Conservation (phyloP, 169 alveolate species). For the Amoebophrya sp. region DNA sequence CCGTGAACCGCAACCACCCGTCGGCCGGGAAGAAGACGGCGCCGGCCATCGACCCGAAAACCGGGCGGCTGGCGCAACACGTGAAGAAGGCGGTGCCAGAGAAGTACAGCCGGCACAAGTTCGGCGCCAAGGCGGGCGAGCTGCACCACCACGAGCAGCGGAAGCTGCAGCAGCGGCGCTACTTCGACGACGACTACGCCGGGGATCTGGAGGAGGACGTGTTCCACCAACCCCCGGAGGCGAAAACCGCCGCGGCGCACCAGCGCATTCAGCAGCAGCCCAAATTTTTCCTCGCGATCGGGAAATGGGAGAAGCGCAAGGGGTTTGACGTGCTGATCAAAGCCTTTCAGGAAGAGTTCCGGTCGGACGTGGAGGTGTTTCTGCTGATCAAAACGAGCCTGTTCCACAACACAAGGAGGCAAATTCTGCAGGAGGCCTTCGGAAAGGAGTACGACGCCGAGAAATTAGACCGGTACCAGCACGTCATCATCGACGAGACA, state of each 20-base stretch:
- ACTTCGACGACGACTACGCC: slow-evolving; percentile 15
- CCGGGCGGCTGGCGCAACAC: not conserved
- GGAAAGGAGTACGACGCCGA: not conserved
- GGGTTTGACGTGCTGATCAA: not conserved
- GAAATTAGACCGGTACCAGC: not conserved
- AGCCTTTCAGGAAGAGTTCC: not conserved
- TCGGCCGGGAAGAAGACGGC: not conserved
- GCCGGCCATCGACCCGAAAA: not conserved
- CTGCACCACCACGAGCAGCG: not conserved
- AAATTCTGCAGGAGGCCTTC: not conserved
- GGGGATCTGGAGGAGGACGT: not conserved
- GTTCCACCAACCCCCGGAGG: too few species aligned
- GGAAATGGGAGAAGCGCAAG: slow-evolving; percentile 8
- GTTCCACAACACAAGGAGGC: not conserved
- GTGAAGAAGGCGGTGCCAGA: not conserved
- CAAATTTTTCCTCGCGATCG: not conserved
- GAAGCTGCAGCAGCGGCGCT: not conserved
- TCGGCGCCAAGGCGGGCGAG: not conserved
- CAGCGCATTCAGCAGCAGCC: too few species aligned
- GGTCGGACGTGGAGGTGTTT: not conserved
- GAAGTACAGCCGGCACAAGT: not conserved
- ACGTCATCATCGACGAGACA: not conserved
- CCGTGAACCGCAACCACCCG: not conserved
- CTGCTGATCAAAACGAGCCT: not conserved
- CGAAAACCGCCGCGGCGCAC: too few species aligned